phyloP scores from a whole-genome alignment of 2,329 filamentous ascomycete genomes.

The Neofusicoccum ribis region DNA sequence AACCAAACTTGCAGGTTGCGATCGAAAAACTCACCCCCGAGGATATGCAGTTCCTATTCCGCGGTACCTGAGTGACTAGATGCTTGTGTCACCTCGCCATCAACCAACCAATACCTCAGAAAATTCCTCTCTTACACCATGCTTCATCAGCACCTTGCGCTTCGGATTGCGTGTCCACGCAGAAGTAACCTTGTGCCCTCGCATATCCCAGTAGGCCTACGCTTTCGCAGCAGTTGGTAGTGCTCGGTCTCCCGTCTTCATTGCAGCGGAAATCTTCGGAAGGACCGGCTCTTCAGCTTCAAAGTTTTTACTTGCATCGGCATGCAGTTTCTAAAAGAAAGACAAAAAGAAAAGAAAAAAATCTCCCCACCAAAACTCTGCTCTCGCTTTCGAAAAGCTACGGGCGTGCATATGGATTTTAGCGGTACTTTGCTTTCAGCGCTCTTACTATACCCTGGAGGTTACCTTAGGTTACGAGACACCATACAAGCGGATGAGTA shows the following conservation, averaged over 20 bases:
- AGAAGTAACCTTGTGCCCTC: too few relatives aligned
- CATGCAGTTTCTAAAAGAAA: background rate
- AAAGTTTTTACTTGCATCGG: background rate
- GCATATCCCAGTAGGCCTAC: too few relatives aligned
- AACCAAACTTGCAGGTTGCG: conserved; percentile 51
- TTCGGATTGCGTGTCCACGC: too few relatives aligned
- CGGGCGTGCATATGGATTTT: background rate
- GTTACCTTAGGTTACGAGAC: background rate
- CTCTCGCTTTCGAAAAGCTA: background rate
- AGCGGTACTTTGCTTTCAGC: background rate
- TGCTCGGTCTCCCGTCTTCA: too few relatives aligned
- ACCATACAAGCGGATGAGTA: background rate
- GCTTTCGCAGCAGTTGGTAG: too few relatives aligned
- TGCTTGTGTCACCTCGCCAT: too few relatives aligned
- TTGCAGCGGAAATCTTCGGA: background rate
- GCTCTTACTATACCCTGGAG: background rate
- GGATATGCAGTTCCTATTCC: conserved; percentile 96
- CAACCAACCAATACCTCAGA: too few relatives aligned
- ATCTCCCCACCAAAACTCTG: background rate
- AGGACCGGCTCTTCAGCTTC: too few relatives aligned
- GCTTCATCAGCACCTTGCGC: too few relatives aligned
- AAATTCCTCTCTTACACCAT: too few relatives aligned
- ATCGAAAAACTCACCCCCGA: conserved; percentile 88
- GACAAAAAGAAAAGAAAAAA: too few relatives aligned
- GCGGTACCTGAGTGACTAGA: conserved; percentile 52